Conservation (phyloP, 1,284 basidiomycete species). For the Tilletia walkeri region DNA sequence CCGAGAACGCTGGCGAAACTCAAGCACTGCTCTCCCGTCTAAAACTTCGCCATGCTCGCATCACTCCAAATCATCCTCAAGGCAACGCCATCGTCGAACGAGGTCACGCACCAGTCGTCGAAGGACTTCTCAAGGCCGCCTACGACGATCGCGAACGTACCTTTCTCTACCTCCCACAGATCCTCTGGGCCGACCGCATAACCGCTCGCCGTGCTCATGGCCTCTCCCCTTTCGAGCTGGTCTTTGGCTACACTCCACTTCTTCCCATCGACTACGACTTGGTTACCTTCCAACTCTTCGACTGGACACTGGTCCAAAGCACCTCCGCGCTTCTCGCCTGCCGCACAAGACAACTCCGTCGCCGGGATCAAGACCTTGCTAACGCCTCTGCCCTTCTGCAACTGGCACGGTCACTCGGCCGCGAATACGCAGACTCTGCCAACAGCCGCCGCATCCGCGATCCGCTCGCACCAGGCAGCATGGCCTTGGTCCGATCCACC, state of each 20-base stretch:
- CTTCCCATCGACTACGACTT: conserved; percentile 5
- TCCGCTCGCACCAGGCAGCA: not conserved
- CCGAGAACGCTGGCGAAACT: not conserved
- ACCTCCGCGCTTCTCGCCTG: not conserved
- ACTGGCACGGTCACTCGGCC: not conserved
- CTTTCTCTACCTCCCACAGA: not conserved
- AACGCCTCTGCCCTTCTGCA: not conserved
- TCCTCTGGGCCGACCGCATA: conserved; percentile 5
- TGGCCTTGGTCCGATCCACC: not conserved
- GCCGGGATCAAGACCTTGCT: not conserved
- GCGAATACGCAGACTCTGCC: not conserved
- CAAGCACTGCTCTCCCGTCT: not conserved
- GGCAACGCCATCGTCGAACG: not conserved
- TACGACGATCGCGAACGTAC: not conserved
- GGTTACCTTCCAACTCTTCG: not conserved
- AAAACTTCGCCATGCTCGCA: not conserved
- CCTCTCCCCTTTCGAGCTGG: not conserved
- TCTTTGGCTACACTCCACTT: not conserved
- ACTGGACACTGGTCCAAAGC: not conserved
- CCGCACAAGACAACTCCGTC: not conserved
- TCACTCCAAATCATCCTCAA: not conserved
- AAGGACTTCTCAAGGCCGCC: not conserved
- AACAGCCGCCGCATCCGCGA: not conserved
- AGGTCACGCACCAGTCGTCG: not conserved
- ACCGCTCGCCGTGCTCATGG: conserved; percentile 8